Percentiles rank a stretch among this genome's conserved stretches.
Evolutionary conservation across 352 stramenopile species (phyloP).

Genomic region (Globisporangium mamillatum): DNA sequence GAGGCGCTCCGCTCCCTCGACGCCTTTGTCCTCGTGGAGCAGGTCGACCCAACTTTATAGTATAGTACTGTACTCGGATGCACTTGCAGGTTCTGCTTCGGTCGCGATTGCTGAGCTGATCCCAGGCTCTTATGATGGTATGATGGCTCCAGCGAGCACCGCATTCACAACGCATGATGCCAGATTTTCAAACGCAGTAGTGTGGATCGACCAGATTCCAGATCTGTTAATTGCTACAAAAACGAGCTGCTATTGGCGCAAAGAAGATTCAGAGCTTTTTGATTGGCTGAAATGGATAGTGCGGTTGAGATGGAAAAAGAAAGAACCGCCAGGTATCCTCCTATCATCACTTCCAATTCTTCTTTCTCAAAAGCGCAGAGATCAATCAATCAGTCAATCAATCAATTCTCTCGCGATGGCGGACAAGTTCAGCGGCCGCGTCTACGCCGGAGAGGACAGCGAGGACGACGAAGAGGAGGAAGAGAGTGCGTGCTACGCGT

Average conservation of each 20-base stretch:
- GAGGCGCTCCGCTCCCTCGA: not conserved
- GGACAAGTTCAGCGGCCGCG: conserved; percentile 56
- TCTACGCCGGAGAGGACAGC: conserved; percentile 76
- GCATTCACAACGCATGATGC: not conserved
- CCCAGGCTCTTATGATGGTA: no score
- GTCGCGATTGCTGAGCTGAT: not conserved
- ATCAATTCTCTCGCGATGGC: conserved; percentile 31
- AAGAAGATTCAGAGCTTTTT: not conserved
- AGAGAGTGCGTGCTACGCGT: conserved; percentile 18
- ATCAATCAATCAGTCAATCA: not conserved
- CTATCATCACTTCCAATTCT: not conserved
- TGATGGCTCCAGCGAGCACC: not conserved
- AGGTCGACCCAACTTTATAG: not conserved
- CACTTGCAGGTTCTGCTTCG: not conserved
- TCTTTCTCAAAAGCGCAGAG: not conserved
- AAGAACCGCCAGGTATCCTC: not conserved
- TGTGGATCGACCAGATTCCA: not conserved
- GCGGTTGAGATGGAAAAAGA: not conserved
- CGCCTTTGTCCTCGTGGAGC: no score
- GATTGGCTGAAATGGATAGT: not conserved
- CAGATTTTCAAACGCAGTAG: not conserved
- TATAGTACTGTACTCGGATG: not conserved
- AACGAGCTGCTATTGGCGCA: not conserved
- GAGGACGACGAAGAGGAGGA: conserved; percentile 75
- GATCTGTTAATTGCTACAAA: not conserved